Percentiles rank a stretch among this genome's conserved stretches.
phyloP scores from a whole-genome alignment of 345 rosid genomes.

The Syzygium jambos region DNA sequence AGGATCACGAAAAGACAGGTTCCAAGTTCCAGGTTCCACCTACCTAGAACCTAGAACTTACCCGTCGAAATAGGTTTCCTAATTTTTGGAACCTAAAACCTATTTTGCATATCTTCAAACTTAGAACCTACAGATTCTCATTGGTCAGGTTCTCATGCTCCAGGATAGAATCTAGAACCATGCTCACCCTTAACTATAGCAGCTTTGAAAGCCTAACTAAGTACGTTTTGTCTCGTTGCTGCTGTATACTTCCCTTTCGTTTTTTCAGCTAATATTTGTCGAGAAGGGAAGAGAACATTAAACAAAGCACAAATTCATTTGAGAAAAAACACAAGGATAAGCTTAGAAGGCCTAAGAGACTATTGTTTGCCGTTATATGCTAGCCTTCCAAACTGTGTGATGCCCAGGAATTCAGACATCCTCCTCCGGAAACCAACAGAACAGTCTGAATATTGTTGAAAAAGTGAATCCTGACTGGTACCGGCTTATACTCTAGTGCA shows the following conservation, averaged over 20 bases:
- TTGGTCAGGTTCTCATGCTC: no score
- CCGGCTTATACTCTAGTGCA: not conserved
- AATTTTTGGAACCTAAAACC: no score
- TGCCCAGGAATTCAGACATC: not conserved
- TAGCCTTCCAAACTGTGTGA: not conserved
- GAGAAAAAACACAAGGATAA: not conserved
- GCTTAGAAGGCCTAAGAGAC: not conserved
- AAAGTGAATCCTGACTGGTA: not conserved
- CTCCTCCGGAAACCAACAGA: not conserved
- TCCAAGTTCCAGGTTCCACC: no score
- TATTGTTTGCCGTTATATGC: not conserved
- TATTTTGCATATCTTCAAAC: no score
- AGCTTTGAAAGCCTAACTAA: not conserved
- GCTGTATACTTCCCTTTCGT: not conserved
- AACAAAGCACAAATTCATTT: not conserved
- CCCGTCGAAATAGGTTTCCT: accelerated
- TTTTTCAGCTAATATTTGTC: not conserved
- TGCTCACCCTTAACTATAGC: not conserved
- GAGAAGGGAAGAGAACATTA: not conserved
- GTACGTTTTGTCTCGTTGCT: not conserved
- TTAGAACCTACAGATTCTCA: no score
- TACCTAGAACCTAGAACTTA: no score
- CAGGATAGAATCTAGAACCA: no score
- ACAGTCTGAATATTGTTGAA: not conserved
- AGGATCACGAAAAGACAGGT: no score